These are phyloP conservation scores for Globisporangium orthogonon DNA, from an alignment of 352 stramenopile species.

Conservation along the genomic window DNA sequence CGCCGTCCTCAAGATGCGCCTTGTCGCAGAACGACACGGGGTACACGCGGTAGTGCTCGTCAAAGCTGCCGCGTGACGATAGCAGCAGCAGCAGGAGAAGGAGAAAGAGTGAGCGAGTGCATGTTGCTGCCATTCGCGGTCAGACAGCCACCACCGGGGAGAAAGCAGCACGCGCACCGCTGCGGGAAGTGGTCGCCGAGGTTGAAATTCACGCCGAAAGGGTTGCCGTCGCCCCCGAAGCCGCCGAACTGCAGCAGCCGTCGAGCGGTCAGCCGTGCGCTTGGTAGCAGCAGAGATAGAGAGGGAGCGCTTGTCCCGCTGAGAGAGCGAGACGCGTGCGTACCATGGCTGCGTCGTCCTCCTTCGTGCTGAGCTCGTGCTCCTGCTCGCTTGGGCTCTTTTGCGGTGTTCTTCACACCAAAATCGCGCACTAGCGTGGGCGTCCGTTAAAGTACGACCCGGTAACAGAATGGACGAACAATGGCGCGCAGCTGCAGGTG, in stretches of 20 bases:
- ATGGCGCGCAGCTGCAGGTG: constrained; percentile 31
- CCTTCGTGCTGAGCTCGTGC: too few relatives aligned
- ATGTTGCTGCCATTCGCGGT: too few relatives aligned
- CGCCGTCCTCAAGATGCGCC: constrained; percentile 81
- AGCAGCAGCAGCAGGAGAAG: too few relatives aligned
- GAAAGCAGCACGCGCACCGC: constrained; percentile 23
- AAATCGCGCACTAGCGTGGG: not conserved
- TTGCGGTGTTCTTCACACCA: not conserved
- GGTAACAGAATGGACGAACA: not conserved
- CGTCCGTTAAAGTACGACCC: not conserved
- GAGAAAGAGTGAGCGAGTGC: too few relatives aligned
- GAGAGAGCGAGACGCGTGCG: not conserved
- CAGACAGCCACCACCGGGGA: too few relatives aligned
- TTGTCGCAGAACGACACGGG: constrained; percentile 87
- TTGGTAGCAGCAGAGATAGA: not conserved
- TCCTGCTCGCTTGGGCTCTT: constrained; percentile 4
- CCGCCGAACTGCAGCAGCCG: constrained; percentile 51
- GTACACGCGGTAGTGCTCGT: constrained; percentile 86
- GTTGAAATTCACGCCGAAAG: constrained; percentile 79
- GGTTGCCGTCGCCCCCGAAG: constrained; percentile 69
- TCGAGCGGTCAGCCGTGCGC: not conserved
- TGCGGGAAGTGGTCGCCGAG: constrained; percentile 61
- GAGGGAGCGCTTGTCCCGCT: not conserved
- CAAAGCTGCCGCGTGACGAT: constrained; percentile 36
- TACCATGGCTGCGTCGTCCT: not conserved